Conservation (phyloP, 257 asterid genomes). For the Cordia subcordata region DNA sequence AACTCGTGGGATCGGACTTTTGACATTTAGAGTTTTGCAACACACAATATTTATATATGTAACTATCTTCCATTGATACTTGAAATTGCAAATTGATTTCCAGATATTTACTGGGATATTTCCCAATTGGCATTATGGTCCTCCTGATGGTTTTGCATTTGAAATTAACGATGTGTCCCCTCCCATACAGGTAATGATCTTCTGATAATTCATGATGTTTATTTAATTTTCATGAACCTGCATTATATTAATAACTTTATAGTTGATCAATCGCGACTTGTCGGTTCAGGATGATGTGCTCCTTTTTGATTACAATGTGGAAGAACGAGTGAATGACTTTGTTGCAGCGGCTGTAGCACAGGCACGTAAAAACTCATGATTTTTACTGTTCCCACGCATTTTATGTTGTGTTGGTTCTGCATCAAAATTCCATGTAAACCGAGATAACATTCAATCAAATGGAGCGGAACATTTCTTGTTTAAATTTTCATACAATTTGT, state of each 20-base stretch:
- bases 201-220: constrained; percentile 3
- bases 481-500: no score
- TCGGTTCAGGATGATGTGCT: constrained; percentile 66
- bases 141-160: constrained; percentile 74
- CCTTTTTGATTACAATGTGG: constrained; percentile 73
- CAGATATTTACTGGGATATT: constrained; percentile 82
- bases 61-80: constrained; percentile 1
- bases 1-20: neutral
- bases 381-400: neutral
- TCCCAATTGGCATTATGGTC: constrained; percentile 59
- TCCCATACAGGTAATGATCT: constrained; percentile 67
- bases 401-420: constrained; percentile 1
- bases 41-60: no score
- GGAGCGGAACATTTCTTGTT: no score
- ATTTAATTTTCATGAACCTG: constrained; percentile 9
- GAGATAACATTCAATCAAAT: no score
- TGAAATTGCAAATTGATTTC: constrained; percentile 5
- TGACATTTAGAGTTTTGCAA: neutral
- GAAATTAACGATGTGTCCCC: constrained; percentile 67
- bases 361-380: constrained; percentile 33
- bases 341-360: constrained; percentile 70
- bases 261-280: constrained; percentile 15
- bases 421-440: neutral
- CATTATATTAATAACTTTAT: constrained; percentile 15
- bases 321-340: constrained; percentile 68